Conservation (phyloP, 2,329 filamentous ascomycete species). For the Gyromitra esculenta region DNA sequence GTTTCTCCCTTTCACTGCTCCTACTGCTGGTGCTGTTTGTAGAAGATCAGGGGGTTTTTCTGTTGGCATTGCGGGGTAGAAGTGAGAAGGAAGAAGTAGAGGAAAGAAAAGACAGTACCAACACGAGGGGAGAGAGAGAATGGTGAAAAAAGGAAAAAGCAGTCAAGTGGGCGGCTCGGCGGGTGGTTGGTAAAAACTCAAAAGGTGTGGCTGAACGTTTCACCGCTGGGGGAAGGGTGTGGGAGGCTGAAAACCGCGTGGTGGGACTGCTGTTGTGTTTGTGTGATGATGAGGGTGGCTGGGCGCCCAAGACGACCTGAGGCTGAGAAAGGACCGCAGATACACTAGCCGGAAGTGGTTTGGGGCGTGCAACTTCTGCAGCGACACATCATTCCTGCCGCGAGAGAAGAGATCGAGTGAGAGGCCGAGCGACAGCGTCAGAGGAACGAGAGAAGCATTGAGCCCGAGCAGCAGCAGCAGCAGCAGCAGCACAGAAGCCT, state of each 20-base stretch:
- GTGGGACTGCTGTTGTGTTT: constrained; percentile 44
- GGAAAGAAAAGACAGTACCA: constrained; percentile 41
- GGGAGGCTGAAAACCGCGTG: constrained; percentile 53
- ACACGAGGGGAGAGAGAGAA: constrained; percentile 29
- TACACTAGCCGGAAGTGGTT: constrained; percentile 36
- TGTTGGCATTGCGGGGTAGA: constrained; percentile 52
- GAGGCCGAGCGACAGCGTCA: constrained; percentile 49
- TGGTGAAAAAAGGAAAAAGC: constrained; percentile 28
- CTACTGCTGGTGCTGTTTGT: constrained; percentile 46
- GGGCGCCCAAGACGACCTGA: constrained; percentile 35
- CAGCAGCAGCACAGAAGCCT: constrained; percentile 24
- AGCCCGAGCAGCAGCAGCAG: constrained; percentile 37
- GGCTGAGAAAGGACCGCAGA: constrained; percentile 50
- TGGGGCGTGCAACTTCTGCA: constrained; percentile 47
- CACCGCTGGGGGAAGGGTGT: constrained; percentile 10
- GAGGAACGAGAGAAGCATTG: constrained; percentile 48
- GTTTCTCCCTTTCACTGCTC: constrained; percentile 43
- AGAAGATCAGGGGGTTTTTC: constrained; percentile 47
- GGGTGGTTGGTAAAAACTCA: constrained; percentile 25
- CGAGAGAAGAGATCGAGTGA: constrained; percentile 49
- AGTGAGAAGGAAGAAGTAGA: constrained; percentile 21
- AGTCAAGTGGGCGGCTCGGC: constrained; percentile 45
- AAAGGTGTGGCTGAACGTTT: constrained; percentile 44
- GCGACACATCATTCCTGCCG: constrained; percentile 51
- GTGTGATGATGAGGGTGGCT: constrained; percentile 48